These are phyloP conservation scores for Fusarium sp. DNA, from an alignment of 2,329 filamentous ascomycete genomes.

Conservation along the genomic window DNA sequence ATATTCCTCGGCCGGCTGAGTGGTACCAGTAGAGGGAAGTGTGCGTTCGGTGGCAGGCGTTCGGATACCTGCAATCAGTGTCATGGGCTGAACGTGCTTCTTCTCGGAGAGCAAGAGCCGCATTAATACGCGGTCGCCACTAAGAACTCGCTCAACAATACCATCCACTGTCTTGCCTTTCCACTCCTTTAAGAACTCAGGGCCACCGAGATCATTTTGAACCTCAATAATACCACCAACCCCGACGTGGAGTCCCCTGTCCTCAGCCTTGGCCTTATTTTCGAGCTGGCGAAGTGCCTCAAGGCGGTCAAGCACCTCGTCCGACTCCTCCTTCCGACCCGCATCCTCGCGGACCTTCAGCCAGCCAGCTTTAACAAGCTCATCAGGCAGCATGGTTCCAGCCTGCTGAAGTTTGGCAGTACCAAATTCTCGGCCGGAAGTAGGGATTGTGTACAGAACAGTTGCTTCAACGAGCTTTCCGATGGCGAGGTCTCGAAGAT, in stretches of 20 bases:
- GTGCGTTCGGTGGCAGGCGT: constrained; percentile 88
- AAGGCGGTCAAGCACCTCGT: constrained; percentile 74
- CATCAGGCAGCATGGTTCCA: constrained; percentile 80
- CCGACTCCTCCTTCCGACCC: constrained; percentile 86
- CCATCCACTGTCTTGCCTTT: constrained; percentile 87
- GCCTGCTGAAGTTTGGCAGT: constrained; percentile 78
- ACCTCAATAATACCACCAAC: constrained; percentile 74
- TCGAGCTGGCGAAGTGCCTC: constrained; percentile 82
- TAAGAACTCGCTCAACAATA: constrained; percentile 89
- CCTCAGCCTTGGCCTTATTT: constrained; percentile 77
- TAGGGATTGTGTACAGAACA: constrained; percentile 86
- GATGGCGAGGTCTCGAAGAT: constrained; percentile 81
- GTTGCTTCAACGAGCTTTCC: constrained; percentile 88
- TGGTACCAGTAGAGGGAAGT: constrained; percentile 78
- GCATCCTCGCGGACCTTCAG: constrained; percentile 93
- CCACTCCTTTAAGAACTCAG: constrained; percentile 81
- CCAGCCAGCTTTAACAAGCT: constrained; percentile 88
- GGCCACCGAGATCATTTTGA: constrained; percentile 80
- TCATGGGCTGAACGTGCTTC: constrained; percentile 88
- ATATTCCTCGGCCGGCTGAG: constrained; percentile 85
- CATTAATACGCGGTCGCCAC: constrained; percentile 87
- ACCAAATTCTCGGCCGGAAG: constrained; percentile 87
- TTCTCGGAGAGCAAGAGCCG: constrained; percentile 81
- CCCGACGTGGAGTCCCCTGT: constrained; percentile 82
- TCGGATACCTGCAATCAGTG: constrained; percentile 87